phyloP scores from a whole-genome alignment of 768 basidiomycete genomes.

The Candolleomyces eurysporus region DNA sequence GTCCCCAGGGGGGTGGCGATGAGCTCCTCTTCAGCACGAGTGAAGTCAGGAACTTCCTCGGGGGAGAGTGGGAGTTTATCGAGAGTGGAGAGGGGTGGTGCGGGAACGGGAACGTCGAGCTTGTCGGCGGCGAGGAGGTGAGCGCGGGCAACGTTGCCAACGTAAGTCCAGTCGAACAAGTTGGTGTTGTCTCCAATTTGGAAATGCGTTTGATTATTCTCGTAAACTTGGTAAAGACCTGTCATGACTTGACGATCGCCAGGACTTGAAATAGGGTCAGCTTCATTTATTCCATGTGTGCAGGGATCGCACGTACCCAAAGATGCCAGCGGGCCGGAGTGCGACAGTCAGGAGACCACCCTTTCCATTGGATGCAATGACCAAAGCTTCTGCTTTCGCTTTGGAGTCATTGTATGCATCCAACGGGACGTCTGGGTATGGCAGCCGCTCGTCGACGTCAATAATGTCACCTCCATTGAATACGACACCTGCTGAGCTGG shows the following conservation, averaged over 20 bases:
- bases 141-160: constrained; percentile 91
- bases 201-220: constrained; percentile 82
- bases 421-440: constrained; percentile 67
- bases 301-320: constrained; percentile 60
- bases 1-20: constrained; percentile 55
- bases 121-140: constrained; percentile 93
- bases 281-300: constrained; percentile 2
- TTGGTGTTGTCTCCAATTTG: constrained; percentile 95
- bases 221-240: constrained; percentile 77
- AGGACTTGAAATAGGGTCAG: constrained; percentile 48
- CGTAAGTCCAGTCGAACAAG: constrained; percentile 95
- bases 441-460: constrained; percentile 85
- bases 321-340: constrained; percentile 90
- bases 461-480: constrained; percentile 82
- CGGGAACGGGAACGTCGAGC: constrained; percentile 54
- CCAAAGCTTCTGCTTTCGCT: constrained; percentile 79
- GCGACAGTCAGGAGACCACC: constrained; percentile 86
- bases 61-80: constrained; percentile 34
- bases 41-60: constrained; percentile 42
- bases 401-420: constrained; percentile 97
- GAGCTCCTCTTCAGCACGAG: constrained; percentile 37
- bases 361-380: constrained; percentile 84
- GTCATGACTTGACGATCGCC: constrained; percentile 86
- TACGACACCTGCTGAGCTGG: constrained; percentile 87
- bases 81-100: constrained; percentile 33